phyloP scores from a whole-genome alignment of 257 asterid species.

The Catharanthus roseus region DNA sequence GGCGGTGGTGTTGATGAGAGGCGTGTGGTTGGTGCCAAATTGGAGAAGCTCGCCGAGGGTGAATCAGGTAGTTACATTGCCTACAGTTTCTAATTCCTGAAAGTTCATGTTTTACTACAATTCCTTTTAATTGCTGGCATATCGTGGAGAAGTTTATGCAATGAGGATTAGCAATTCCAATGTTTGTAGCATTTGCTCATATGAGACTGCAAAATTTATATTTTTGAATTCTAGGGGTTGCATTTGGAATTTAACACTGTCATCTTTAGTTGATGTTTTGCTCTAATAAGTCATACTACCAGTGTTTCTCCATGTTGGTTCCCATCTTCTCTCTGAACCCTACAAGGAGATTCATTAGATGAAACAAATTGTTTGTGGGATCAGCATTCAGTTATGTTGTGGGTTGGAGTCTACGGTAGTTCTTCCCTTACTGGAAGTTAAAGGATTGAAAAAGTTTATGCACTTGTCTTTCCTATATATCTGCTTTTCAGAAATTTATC shows the following conservation, averaged over 20 bases:
- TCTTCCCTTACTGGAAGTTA: background rate
- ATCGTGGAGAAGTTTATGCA: background rate
- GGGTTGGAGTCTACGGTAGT: background rate
- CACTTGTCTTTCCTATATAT: background rate
- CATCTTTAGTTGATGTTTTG: background rate
- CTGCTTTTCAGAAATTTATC: background rate
- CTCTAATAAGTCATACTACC: background rate
- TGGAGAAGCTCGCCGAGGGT: conserved; percentile 98
- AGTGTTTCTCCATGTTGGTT: background rate
- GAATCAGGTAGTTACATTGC: conserved; percentile 51
- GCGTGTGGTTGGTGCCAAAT: conserved; percentile 95
- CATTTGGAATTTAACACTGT: background rate
- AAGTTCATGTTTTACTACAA: background rate
- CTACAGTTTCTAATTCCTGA: background rate
- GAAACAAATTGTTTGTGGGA: background rate
- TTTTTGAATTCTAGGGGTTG: background rate
- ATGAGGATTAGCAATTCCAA: background rate
- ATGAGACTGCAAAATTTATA: background rate
- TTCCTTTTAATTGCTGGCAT: background rate
- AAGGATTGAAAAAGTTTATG: background rate
- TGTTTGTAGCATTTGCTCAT: background rate
- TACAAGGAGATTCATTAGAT: background rate
- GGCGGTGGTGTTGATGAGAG: conserved; percentile 99
- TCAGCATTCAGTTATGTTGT: background rate
- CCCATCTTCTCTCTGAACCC: background rate